Percentiles rank a stretch among this genome's conserved stretches.
Conservation (phyloP, 371 early-diverging fungal genomes). For the Lichtheimia ramosa region DNA sequence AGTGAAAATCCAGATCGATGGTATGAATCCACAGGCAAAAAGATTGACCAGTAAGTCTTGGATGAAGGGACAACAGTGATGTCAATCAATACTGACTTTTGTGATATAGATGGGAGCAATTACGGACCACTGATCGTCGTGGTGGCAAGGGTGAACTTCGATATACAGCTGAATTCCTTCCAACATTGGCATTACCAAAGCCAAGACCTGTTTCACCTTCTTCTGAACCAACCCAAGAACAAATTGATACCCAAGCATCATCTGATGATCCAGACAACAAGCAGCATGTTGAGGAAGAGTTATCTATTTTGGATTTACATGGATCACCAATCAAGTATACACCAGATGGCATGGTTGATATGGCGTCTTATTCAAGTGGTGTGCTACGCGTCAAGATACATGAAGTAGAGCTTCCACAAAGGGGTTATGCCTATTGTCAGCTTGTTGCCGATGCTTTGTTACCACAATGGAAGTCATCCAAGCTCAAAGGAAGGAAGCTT, state of each 20-base stretch:
- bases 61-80: background rate
- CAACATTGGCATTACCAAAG: slow-evolving; percentile 55
- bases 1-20: slow-evolving; percentile 23
- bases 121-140: slow-evolving; percentile 51
- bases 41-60: slow-evolving; percentile 30
- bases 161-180: slow-evolving; percentile 68
- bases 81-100: background rate
- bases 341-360: slow-evolving; percentile 41
- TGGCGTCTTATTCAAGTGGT: slow-evolving; percentile 30
- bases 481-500: slow-evolving; percentile 26
- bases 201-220: slow-evolving; percentile 14
- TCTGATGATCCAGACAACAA: background rate
- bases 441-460: slow-evolving; percentile 36
- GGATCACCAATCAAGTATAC: slow-evolving; percentile 34
- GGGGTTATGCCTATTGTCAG: slow-evolving; percentile 31
- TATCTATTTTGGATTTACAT: slow-evolving; percentile 14
- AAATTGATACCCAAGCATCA: slow-evolving; percentile 10
- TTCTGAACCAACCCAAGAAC: slow-evolving; percentile 13
- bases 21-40: slow-evolving; percentile 24
- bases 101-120: slow-evolving; percentile 49
- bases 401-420: slow-evolving; percentile 25
- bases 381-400: slow-evolving; percentile 41
- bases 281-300: background rate
- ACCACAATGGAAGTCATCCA: slow-evolving; percentile 35
- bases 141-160: slow-evolving; percentile 57